Base-by-base conservation (phyloP, 257 asterid genomes). In the Jacaranda copaia region DNA sequence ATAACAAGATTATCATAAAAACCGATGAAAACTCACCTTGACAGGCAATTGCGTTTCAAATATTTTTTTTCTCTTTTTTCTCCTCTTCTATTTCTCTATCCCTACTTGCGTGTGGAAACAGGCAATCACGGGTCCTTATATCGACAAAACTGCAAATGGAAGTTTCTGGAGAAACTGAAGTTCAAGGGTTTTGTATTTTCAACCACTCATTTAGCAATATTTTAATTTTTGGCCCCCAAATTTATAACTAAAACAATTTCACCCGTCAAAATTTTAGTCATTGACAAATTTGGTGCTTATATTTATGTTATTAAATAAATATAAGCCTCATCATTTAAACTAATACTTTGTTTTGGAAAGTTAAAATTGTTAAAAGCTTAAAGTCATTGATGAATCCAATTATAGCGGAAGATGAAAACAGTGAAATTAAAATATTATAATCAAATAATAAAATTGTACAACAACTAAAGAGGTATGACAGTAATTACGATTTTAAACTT, bases 151-250 rank as follows among this genome's bases (percentile, higher is more conserved):
- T 43, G 18, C 46, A 5, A 3, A 12, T 12, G 25, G 87, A 83
- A 80, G 88, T 55, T 84, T 84, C 88, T 84, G 77, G 88, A 84
- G 82, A 75, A 38, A 73, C 63, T 79, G 76, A 83, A 69, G 72
- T 78, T 65, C 51, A 36, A 8, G 12, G 18, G n/a, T 16, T 55
- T 55, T 55, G 16, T 55, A 18, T n/a, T 55, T 55, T n/a, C 61
- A 55, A 3, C 61, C 61, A 55, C 35, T 16, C 7, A 3, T 9
- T 19, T 55, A 15, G 5, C 18, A 0, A 6, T 14, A 15, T 52
- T 52, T 2, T 52, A 8, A 0, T n/a, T 52, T 52, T 52, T 52
- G 58, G 58, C 5, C 58, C 58, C 19, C 20, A 52, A 52, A 12
- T 52, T 52, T 52, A 13, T 13, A 2, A 14, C 19, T 13, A 52